Evolutionary conservation across 2,329 filamentous ascomycete species (phyloP).

Genomic region (Fusarium gaditjirri): DNA sequence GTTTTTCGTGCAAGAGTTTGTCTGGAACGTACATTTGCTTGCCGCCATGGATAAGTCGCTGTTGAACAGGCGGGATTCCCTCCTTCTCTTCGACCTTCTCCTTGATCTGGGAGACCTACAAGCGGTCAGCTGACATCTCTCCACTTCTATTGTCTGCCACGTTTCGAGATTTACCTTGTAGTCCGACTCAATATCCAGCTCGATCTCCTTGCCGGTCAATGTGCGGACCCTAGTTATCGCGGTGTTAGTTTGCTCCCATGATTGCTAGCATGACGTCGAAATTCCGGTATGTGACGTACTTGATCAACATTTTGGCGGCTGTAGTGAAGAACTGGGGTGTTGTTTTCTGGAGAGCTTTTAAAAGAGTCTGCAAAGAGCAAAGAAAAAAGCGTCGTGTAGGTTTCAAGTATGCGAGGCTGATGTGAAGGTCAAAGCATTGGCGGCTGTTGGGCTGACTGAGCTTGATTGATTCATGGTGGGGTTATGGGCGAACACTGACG

Average conservation of each 20-base stretch:
- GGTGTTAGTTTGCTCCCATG: constrained; percentile 34
- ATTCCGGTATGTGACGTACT: constrained; percentile 51
- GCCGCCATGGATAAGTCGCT: constrained; percentile 93
- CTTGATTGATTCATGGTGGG: constrained; percentile 39
- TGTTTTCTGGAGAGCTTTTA: not conserved
- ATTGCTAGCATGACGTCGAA: constrained; percentile 9
- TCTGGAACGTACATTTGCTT: constrained; percentile 85
- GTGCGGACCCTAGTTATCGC: constrained; percentile 81
- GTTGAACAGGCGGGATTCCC: constrained; percentile 95
- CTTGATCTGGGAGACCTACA: constrained; percentile 92
- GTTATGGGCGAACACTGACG: constrained; percentile 28
- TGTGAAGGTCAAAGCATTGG: constrained; percentile 28
- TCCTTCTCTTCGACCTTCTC: constrained; percentile 99
- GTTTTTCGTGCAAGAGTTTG: not conserved
- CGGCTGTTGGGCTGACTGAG: constrained; percentile 32
- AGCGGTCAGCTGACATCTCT: constrained; percentile 10
- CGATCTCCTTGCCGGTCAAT: constrained; percentile 98
- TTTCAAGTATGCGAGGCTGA: constrained; percentile 37
- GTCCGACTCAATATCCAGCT: constrained; percentile 93
- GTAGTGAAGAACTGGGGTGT: not conserved
- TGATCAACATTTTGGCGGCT: constrained; percentile 58
- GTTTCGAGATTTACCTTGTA: constrained; percentile 76
- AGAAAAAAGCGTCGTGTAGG: not conserved
- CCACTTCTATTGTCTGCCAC: not conserved
- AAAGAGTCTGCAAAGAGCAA: not conserved